phyloP scores from a whole-genome alignment of 805 yeast genomes.

The Wickerhamiella vanderwaltii region DNA sequence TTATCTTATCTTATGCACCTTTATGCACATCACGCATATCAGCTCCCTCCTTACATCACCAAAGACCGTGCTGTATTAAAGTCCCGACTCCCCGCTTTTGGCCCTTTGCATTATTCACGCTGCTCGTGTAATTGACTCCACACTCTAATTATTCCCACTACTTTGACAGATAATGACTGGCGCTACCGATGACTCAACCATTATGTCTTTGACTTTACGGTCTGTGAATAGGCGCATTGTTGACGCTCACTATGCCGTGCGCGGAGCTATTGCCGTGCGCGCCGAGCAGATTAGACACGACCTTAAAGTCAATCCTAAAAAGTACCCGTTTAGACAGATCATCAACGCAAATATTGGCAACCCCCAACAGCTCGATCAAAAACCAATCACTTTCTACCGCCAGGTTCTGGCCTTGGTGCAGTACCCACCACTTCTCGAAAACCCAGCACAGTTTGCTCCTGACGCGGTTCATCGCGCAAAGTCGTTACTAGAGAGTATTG shows the following conservation, averaged over 20 bases:
- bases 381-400: conserved; percentile 90
- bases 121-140: too few relatives aligned
- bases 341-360: conserved; percentile 93
- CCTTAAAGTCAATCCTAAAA: conserved; percentile 41
- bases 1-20: too few relatives aligned
- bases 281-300: conserved; percentile 71
- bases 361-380: conserved; percentile 93
- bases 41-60: too few relatives aligned
- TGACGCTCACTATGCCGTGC: conserved; percentile 87
- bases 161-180: too few relatives aligned
- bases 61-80: too few relatives aligned
- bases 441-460: conserved; percentile 23
- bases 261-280: conserved; percentile 86
- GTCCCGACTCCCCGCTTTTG: too few relatives aligned
- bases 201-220: conserved; percentile 29
- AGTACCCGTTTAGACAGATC: conserved; percentile 64
- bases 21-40: too few relatives aligned
- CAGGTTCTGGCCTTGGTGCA: conserved; percentile 79
- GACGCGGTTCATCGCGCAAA: conserved; percentile 71
- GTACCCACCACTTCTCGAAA: conserved; percentile 57
- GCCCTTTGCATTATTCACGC: too few relatives aligned
- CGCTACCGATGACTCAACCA: conserved; percentile 6
- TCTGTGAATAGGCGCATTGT: conserved; percentile 66
- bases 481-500: conserved; percentile 45
- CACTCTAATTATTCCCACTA: too few relatives aligned